phyloP scores from a whole-genome alignment of 352 stramenopile species.

The Phytophthora uliginosa region DNA sequence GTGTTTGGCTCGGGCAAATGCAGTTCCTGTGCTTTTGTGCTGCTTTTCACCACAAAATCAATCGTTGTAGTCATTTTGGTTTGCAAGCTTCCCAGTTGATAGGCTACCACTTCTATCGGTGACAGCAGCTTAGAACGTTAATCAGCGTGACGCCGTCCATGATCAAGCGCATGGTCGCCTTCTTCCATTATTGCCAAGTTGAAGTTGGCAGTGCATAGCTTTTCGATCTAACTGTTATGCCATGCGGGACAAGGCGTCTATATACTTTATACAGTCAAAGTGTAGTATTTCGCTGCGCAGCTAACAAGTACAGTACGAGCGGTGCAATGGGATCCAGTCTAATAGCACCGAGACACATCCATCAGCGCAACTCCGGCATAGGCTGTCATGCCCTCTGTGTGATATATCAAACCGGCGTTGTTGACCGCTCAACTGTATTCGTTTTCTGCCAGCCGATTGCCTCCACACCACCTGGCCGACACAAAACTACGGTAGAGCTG shows the following conservation, averaged over 20 bases:
- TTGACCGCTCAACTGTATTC: background rate
- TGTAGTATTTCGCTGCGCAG: background rate
- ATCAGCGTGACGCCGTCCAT: background rate
- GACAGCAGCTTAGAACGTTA: background rate
- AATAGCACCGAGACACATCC: background rate
- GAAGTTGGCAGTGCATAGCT: background rate
- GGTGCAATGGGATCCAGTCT: too few species aligned
- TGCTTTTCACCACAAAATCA: background rate
- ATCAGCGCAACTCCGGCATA: background rate
- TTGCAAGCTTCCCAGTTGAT: background rate
- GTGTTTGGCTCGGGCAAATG: background rate
- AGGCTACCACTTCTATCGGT: background rate
- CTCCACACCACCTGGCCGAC: background rate
- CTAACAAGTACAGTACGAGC: too few species aligned
- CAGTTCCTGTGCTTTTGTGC: background rate
- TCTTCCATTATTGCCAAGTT: conserved; percentile 1
- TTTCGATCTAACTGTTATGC: background rate
- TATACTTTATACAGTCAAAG: background rate
- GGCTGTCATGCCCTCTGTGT: background rate
- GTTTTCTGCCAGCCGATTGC: conserved; percentile 1
- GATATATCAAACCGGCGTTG: background rate
- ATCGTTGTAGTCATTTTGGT: background rate
- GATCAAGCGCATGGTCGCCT: background rate
- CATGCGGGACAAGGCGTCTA: background rate
- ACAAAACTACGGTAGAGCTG: background rate